Evolutionary conservation across 1,284 basidiomycete genomes (phyloP).

Genomic region (Omphalotus olearius): DNA sequence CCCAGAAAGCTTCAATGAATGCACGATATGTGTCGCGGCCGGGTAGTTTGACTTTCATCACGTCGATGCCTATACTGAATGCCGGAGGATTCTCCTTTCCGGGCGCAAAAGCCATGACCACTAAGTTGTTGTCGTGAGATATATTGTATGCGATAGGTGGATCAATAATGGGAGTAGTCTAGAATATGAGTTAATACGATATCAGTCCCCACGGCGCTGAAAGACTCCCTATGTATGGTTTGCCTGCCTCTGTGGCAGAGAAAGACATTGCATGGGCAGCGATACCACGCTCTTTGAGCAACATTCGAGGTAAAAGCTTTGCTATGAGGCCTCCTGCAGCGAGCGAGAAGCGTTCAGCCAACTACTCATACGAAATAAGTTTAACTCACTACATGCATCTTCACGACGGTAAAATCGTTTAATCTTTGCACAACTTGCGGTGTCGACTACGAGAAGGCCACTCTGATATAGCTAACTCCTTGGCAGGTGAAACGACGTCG

Average conservation of each 20-base stretch:
- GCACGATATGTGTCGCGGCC: slow-evolving; percentile 46
- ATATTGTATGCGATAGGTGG: slow-evolving; percentile 71
- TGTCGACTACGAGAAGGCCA: slow-evolving; percentile 53
- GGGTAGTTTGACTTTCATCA: slow-evolving; percentile 71
- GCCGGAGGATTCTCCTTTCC: slow-evolving; percentile 53
- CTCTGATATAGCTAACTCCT: slow-evolving; percentile 50
- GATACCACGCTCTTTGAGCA: slow-evolving; percentile 55
- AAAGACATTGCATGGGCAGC: slow-evolving; percentile 44
- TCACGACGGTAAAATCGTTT: slow-evolving; percentile 62
- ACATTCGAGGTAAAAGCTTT: slow-evolving; percentile 57
- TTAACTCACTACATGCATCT: slow-evolving; percentile 65
- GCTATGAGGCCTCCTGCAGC: slow-evolving; percentile 67
- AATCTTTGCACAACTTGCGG: slow-evolving; percentile 48
- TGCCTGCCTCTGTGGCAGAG: slow-evolving; percentile 53
- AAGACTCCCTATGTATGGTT: slow-evolving; percentile 67
- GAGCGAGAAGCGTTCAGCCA: slow-evolving; percentile 11
- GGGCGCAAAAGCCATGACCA: slow-evolving; percentile 63
- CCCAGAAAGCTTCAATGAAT: slow-evolving; percentile 60
- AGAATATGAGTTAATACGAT: not conserved
- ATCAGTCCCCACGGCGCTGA: not conserved
- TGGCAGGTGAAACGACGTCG: not conserved
- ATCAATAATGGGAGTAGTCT: slow-evolving; percentile 41
- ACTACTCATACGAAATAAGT: slow-evolving; percentile 2
- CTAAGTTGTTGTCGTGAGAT: slow-evolving; percentile 70
- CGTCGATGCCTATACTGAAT: slow-evolving; percentile 66